Conservation (phyloP, 257 asterid species). For the Mitragyna speciosa region DNA sequence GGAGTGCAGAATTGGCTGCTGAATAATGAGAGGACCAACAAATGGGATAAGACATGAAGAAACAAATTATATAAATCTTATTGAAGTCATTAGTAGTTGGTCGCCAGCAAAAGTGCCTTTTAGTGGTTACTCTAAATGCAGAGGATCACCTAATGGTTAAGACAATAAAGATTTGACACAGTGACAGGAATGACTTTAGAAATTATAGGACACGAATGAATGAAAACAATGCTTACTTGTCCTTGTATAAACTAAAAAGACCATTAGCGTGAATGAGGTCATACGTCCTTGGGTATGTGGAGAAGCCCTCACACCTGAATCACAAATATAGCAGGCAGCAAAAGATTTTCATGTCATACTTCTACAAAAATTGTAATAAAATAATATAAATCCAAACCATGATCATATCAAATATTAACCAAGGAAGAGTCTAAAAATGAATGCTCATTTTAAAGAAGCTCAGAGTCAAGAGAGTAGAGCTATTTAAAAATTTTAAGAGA, state of each 20-base stretch:
- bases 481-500: not conserved
- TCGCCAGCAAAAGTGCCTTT: not conserved
- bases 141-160: not conserved
- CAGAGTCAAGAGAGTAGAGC: not conserved
- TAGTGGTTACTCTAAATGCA: not conserved
- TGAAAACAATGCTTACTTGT: slow-evolving; percentile 54
- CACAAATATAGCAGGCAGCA: slow-evolving; percentile 14
- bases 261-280: slow-evolving; percentile 94
- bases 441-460: not conserved
- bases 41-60: not conserved
- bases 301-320: slow-evolving; percentile 90
- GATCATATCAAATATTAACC: not conserved
- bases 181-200: not conserved
- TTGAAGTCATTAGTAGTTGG: not conserved
- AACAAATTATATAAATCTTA: not conserved
- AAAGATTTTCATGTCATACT: not conserved
- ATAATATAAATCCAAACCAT: not conserved
- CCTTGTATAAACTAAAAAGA: slow-evolving; percentile 81
- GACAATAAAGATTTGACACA: not conserved
- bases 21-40: not conserved
- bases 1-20: not conserved
- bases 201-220: not conserved
- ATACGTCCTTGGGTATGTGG: slow-evolving; percentile 93
- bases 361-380: not conserved
- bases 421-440: not conserved